Percentiles rank a stretch among this genome's conserved stretches.
Conservation (phyloP, 768 basidiomycete species). For the Ephemerocybe angulata region DNA sequence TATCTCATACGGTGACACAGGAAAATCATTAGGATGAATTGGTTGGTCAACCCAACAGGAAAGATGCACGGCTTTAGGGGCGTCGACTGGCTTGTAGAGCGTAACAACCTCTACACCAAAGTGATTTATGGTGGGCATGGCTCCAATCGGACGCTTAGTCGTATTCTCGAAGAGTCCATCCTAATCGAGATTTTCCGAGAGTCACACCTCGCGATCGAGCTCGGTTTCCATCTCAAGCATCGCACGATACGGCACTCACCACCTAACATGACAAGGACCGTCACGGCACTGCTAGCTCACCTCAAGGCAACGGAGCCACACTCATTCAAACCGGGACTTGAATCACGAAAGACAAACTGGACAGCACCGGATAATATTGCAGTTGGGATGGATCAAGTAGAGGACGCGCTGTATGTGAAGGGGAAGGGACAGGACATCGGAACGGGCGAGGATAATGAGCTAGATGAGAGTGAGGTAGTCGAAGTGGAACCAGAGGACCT, state of each 20-base stretch:
- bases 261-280: slow-evolving; percentile 25
- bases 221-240: slow-evolving; percentile 19
- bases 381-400: too few species aligned
- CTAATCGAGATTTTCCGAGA: slow-evolving; percentile 26
- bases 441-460: too few species aligned
- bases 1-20: too few species aligned
- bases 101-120: slow-evolving; percentile 42
- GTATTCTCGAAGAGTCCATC: slow-evolving; percentile 16
- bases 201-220: slow-evolving; percentile 16
- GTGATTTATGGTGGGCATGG: slow-evolving; percentile 12
- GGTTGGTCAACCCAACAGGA: slow-evolving; percentile 22
- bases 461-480: too few species aligned
- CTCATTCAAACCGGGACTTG: slow-evolving; percentile 10
- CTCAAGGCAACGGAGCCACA: slow-evolving; percentile 10
- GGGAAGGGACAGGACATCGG: too few species aligned
- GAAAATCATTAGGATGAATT: neutral
- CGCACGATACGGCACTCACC: slow-evolving; percentile 19
- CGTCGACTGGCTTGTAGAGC: slow-evolving; percentile 39
- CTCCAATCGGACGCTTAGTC: slow-evolving; percentile 10
- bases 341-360: neutral
- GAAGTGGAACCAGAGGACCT: too few species aligned
- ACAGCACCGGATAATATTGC: too few species aligned
- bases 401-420: too few species aligned
- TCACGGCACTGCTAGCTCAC: slow-evolving; percentile 11
- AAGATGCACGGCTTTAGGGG: slow-evolving; percentile 24